Evolutionary conservation across 495 filamentous ascomycete species (phyloP).

Genomic region (Penicillium egyptiacum): DNA sequence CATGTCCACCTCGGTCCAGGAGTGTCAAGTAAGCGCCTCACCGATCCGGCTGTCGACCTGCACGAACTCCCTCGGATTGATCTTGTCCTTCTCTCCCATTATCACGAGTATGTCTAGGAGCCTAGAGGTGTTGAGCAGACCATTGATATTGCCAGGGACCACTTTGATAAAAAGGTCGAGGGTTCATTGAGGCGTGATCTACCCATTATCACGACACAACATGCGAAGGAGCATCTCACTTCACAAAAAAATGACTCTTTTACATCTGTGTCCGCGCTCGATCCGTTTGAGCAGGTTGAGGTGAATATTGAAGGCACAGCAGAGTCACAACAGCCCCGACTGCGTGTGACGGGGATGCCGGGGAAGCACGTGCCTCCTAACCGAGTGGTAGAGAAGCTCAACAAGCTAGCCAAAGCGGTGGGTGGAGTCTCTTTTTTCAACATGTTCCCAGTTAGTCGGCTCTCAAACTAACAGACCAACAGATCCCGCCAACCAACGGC

Average conservation of each 20-base stretch:
- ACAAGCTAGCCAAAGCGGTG: conserved; percentile 61
- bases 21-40: conserved; percentile 51
- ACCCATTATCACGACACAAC: conserved; percentile 65
- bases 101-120: conserved; percentile 49
- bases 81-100: conserved; percentile 62
- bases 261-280: conserved; percentile 52
- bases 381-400: conserved; percentile 42
- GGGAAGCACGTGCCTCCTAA: conserved; percentile 66
- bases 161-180: conserved; percentile 65
- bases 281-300: conserved; percentile 54
- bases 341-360: conserved; percentile 66
- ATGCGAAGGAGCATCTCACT: conserved; percentile 56
- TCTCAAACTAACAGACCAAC: background rate
- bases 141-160: conserved; percentile 42
- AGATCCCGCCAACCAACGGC: conserved; percentile 69
- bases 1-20: conserved; percentile 68
- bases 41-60: conserved; percentile 61
- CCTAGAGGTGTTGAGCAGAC: background rate
- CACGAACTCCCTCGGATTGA: conserved; percentile 62
- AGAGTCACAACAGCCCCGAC: conserved; percentile 21
- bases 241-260: conserved; percentile 50
- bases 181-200: conserved; percentile 54
- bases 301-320: conserved; percentile 42
- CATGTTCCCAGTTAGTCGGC: background rate
- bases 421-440: conserved; percentile 9